A percentile compares a stretch with the other conserved stretches of the same genome.
Conservation (phyloP, 2,329 filamentous ascomycete species). For the Penicillium sclerotiorum region DNA sequence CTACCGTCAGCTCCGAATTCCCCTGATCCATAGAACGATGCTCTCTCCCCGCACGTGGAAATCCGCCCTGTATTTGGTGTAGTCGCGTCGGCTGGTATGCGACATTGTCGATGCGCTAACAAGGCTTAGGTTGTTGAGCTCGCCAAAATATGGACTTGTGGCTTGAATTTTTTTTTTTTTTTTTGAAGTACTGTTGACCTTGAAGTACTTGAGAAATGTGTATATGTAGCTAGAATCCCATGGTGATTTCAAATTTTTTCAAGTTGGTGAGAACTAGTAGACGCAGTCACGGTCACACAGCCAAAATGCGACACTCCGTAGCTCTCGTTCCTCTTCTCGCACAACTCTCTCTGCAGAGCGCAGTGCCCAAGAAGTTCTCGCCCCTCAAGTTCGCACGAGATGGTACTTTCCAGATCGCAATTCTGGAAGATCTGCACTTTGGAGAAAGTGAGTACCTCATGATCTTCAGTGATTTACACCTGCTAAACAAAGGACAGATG, state of each 20-base stretch:
- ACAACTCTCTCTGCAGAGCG: conserved; percentile 4
- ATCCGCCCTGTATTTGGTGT: background rate
- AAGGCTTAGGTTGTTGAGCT: too few species aligned
- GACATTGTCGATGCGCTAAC: background rate
- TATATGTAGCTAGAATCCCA: too few species aligned
- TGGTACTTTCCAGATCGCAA: conserved; percentile 51
- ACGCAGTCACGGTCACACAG: too few species aligned
- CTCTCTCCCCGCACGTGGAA: background rate
- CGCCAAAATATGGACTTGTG: too few species aligned
- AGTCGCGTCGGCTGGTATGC: background rate
- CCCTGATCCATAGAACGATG: background rate
- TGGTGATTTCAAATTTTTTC: too few species aligned
- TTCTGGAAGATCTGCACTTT: conserved; percentile 74
- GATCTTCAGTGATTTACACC: background rate
- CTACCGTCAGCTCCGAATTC: background rate
- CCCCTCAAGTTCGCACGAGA: conserved; percentile 27
- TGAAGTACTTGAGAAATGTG: background rate
- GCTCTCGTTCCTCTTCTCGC: background rate
- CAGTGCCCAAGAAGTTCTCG: background rate
- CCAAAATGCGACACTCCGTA: conserved; percentile 2
- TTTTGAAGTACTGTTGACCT: too few species aligned
- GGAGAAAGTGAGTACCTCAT: conserved; percentile 60
- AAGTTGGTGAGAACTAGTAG: background rate
- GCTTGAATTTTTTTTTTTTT: too few species aligned
- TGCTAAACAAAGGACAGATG: conserved; percentile 33